Evolutionary conservation across 1,139 yeast species (phyloP).

Genomic region (Eremothecium gossypii): DNA sequence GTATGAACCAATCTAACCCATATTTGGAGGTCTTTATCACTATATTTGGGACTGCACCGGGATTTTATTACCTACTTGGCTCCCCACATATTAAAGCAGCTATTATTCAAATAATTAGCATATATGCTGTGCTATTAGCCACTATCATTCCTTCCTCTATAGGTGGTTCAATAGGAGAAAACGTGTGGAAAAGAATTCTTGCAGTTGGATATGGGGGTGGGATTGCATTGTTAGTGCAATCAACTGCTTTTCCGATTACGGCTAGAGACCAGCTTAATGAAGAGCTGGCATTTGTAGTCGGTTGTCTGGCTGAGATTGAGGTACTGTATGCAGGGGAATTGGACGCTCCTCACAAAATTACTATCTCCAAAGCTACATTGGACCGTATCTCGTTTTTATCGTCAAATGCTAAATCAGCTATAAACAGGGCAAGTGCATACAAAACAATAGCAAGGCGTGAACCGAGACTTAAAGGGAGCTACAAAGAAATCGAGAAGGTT

Average conservation of each 20-base stretch:
- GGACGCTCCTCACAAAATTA: conserved; percentile 30
- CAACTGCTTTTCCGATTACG: conserved; percentile 37
- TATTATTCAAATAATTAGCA: conserved; percentile 39
- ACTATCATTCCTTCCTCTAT: conserved; percentile 33
- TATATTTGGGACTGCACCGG: conserved; percentile 37
- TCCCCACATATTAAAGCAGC: conserved; percentile 44
- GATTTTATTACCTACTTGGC: conserved; percentile 36
- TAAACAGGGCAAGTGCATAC: conserved; percentile 35
- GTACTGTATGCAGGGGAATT: conserved; percentile 34
- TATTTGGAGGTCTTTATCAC: conserved; percentile 38
- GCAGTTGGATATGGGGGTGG: conserved; percentile 44
- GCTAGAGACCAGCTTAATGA: conserved; percentile 38
- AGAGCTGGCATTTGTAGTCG: conserved; percentile 35
- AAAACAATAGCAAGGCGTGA: conserved; percentile 37
- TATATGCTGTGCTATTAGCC: conserved; percentile 38
- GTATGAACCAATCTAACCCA: conserved; percentile 33
- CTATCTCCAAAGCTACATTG: conserved; percentile 25
- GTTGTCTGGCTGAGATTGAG: conserved; percentile 34
- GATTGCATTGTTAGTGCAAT: conserved; percentile 38
- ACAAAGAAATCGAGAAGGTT: conserved; percentile 33
- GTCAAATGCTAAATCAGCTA: conserved; percentile 32
- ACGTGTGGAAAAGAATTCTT: conserved; percentile 41
- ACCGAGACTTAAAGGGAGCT: conserved; percentile 41
- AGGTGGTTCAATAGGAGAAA: conserved; percentile 35
- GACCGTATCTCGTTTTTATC: conserved; percentile 28